phyloP scores from a whole-genome alignment of 176 grass and related monocot species.

The Lolium perenne region DNA sequence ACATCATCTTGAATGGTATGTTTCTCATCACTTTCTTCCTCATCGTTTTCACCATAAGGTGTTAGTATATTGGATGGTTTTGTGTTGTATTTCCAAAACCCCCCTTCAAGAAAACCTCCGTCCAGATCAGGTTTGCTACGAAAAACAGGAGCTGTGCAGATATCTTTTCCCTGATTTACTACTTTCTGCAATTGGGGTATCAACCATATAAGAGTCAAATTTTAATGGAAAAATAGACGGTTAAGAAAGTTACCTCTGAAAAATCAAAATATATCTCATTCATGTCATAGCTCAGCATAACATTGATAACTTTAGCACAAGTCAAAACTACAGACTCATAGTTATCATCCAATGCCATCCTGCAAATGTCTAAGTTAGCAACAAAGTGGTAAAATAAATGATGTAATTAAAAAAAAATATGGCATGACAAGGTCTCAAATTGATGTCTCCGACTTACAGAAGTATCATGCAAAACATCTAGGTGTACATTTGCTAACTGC shows the following conservation, averaged over 20 bases:
- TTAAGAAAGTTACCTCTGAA: slow-evolving; percentile 63
- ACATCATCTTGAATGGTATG: slow-evolving; percentile 88
- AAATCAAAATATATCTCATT: slow-evolving; percentile 77
- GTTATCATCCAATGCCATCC: slow-evolving; percentile 96
- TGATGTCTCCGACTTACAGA: slow-evolving; percentile 2
- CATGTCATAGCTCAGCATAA: slow-evolving; percentile 70
- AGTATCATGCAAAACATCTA: neutral
- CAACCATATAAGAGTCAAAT: slow-evolving; percentile 29
- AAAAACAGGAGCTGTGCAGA: slow-evolving; percentile 91
- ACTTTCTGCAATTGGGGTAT: slow-evolving; percentile 61
- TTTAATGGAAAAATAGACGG: neutral
- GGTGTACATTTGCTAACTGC: neutral
- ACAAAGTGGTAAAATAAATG: slow-evolving; percentile 42
- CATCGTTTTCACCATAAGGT: slow-evolving; percentile 52
- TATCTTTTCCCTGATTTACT: slow-evolving; percentile 52
- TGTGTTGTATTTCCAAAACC: slow-evolving; percentile 95
- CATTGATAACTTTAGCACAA: slow-evolving; percentile 79
- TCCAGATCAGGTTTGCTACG: slow-evolving; percentile 74
- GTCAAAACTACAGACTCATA: slow-evolving; percentile 91
- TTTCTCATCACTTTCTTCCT: slow-evolving; percentile 76
- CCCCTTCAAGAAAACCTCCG: slow-evolving; percentile 84
- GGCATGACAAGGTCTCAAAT: slow-evolving; percentile 3
- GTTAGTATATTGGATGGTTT: slow-evolving; percentile 83
- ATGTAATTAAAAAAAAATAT: slow-evolving; percentile 21
- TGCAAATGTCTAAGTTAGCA: slow-evolving; percentile 51